Percentiles rank a stretch among this genome's conserved stretches.
Conservation (phyloP, 371 early-diverging fungal genomes). For the Chytridiales sp. region DNA sequence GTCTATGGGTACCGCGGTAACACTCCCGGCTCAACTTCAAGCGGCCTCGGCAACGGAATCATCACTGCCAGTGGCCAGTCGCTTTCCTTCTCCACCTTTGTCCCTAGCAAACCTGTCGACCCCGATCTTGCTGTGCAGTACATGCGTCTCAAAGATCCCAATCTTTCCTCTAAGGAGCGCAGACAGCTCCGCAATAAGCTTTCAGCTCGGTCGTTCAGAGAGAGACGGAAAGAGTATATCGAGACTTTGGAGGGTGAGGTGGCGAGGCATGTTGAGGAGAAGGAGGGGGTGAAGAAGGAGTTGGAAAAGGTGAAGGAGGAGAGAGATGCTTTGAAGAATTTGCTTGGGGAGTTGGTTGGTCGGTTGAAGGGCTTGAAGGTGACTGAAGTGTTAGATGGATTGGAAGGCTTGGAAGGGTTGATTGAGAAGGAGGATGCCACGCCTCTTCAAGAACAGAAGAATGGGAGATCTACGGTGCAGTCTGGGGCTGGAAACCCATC, state of each 20-base stretch:
- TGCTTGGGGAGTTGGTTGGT: constrained; percentile 1
- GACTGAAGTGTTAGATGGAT: background rate
- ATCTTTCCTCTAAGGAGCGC: constrained; percentile 75
- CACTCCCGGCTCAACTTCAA: no score
- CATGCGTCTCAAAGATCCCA: constrained; percentile 28
- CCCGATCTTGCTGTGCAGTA: constrained; percentile 24
- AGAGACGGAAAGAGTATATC: constrained; percentile 85
- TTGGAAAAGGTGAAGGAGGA: constrained; percentile 7
- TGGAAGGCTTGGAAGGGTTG: background rate
- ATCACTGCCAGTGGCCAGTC: no score
- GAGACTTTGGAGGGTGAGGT: constrained; percentile 77
- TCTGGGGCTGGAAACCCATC: no score
- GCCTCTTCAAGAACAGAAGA: no score
- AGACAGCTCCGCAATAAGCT: constrained; percentile 86
- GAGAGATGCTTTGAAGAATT: constrained; percentile 1
- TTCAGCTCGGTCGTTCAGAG: constrained; percentile 84
- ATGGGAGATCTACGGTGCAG: no score
- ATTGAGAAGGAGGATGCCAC: constrained; percentile 8
- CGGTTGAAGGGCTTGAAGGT: constrained; percentile 6
- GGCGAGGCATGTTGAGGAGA: constrained; percentile 60
- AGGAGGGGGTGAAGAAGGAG: constrained; percentile 5
- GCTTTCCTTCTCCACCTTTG: constrained; percentile 9
- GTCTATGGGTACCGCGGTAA: no score
- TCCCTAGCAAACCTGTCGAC: constrained; percentile 18
- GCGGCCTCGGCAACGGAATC: no score